These are phyloP conservation scores for Ustilago xerochloae DNA, from an alignment of 1,284 basidiomycete species.

Conservation along the genomic window DNA sequence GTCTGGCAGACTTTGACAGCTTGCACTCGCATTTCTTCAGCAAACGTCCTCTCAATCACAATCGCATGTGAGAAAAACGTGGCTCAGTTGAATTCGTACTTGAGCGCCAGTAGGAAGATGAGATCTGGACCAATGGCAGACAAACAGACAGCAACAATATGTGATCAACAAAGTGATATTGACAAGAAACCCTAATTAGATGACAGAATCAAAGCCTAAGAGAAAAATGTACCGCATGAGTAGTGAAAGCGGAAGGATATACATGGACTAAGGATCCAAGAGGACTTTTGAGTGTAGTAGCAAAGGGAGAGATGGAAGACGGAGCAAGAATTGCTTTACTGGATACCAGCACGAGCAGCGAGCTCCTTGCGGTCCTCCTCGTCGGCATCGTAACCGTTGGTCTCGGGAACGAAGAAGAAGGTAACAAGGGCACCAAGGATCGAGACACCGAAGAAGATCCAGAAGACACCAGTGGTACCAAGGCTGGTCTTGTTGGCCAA, in stretches of 20 bases:
- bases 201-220: constrained; percentile 6
- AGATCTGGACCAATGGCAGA: not conserved
- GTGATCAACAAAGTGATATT: not conserved
- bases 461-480: constrained; percentile 57
- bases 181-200: constrained; percentile 19
- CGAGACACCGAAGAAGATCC: constrained; percentile 65
- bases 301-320: not conserved
- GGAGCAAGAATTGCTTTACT: constrained; percentile 15
- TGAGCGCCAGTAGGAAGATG: too few species aligned
- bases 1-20: constrained; percentile 1
- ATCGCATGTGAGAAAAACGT: not conserved
- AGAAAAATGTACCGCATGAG: constrained; percentile 9
- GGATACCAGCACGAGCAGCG: constrained; percentile 45
- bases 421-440: constrained; percentile 56
- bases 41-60: not conserved
- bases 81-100: too few species aligned
- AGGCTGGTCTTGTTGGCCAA: constrained; percentile 40
- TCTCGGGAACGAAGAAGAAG: constrained; percentile 57
- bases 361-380: constrained; percentile 61
- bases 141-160: not conserved
- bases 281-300: constrained; percentile 2
- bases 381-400: constrained; percentile 62
- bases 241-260: constrained; percentile 17
- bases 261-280: constrained; percentile 17
- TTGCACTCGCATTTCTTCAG: not conserved